These are phyloP conservation scores for Picochlorum sp. DNA, from an alignment of 139 green algal species.

Conservation along the genomic window DNA sequence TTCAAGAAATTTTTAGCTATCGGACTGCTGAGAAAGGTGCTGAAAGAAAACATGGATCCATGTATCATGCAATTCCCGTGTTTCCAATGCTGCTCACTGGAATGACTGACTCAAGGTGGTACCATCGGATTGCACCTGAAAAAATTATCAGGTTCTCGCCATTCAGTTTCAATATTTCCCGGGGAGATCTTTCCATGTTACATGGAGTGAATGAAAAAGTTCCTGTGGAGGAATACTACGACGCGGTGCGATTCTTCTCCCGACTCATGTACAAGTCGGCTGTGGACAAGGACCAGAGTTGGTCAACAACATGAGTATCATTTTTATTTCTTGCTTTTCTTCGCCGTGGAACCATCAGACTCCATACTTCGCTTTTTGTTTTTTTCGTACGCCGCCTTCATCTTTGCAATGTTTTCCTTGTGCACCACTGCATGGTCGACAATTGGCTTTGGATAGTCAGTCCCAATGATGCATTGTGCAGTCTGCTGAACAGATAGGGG, in stretches of 20 bases:
- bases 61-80: slow-evolving; percentile 17
- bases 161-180: slow-evolving; percentile 18
- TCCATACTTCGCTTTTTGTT: slow-evolving; percentile 14
- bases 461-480: slow-evolving; percentile 79
- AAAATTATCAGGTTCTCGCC: slow-evolving; percentile 44
- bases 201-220: slow-evolving; percentile 63
- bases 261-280: background rate
- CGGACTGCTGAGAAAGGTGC: slow-evolving; percentile 4
- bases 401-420: slow-evolving; percentile 66
- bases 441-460: slow-evolving; percentile 87
- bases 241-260: background rate
- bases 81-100: slow-evolving; percentile 38
- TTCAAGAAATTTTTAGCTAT: slow-evolving; percentile 34
- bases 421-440: slow-evolving; percentile 60
- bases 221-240: slow-evolving; percentile 23
- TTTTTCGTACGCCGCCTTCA: slow-evolving; percentile 49
- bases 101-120: slow-evolving; percentile 48
- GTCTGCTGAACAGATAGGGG: slow-evolving; percentile 75
- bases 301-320: background rate
- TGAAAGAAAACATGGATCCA: too few relatives aligned
- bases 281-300: slow-evolving; percentile 11
- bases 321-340: background rate
- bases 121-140: slow-evolving; percentile 22
- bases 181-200: slow-evolving; percentile 35
- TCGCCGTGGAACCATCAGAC: background rate